Evolutionary conservation across 1,284 basidiomycete genomes (phyloP), one percentile per base, ranked within the genome.

Genomic region (Trichosporon sp.): DNA sequence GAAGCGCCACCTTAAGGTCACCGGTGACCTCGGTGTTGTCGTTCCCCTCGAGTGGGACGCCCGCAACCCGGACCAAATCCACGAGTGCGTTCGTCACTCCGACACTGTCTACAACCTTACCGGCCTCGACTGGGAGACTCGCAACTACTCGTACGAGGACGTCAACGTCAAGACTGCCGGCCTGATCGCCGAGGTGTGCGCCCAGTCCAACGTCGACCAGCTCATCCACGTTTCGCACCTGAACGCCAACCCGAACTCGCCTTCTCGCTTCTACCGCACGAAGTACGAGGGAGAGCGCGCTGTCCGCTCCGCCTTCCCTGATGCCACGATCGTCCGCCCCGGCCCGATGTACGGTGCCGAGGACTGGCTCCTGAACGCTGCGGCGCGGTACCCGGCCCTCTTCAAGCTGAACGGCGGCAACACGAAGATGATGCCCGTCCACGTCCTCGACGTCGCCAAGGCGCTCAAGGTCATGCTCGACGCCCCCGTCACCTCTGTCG

Each of bases 41-140:
- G 91, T 97, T 63, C 88, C 92, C 69, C 88, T 98, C 87, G 96
- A 98, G 86, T 98, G 93, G 91, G 92, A 96, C 77, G 84, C 95
- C 31, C 85, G 91, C 63, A 88, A 90, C 74, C 89, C 92, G 68
- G 84, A 88, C 63, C 93, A 95, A 78, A 97, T 95, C 73, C 90
- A 88, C 63, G 95, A 98, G 80, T 96, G 93, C 80, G 79, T 99
- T 71, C 86, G 92, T 71, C 93, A 98, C 82, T 99, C 96, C 32
- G 92, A 99, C 79, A 91, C 90, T 5, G 96, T 97, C n/a, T 95
- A 92, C 84, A 96, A 95, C 83, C 86, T 95, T 62, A 87, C 89
- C 60, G 92, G 92, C 29, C 84, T 93, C 66, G 89, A 95, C 78
- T 94, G 89, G 79, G 90, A 93, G 83, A 99, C 92, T 64, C 92